A percentile compares a stretch with the other conserved stretches of the same genome.
Conservation (phyloP, 2,329 filamentous ascomycete genomes). For the Penicillium sp. region DNA sequence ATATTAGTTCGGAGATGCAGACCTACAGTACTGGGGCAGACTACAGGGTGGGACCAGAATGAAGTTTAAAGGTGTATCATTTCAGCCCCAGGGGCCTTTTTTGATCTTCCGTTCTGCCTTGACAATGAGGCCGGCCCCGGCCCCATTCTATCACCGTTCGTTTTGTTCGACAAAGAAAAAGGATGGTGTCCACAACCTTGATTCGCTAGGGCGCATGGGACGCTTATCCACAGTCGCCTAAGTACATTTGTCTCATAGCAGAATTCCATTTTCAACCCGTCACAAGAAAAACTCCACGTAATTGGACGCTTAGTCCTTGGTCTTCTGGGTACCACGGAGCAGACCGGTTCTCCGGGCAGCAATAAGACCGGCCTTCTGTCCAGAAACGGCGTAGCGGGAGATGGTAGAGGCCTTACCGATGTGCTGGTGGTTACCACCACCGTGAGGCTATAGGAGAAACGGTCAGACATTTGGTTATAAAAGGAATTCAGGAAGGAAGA, state of each 20-base stretch:
- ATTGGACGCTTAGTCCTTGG: slow-evolving; percentile 78
- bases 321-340: slow-evolving; percentile 99
- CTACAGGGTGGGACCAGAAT: slow-evolving; percentile 5
- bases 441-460: slow-evolving; percentile 63
- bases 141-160: slow-evolving; percentile 29
- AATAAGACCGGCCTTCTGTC: slow-evolving; percentile 99
- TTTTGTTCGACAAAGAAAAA: slow-evolving; percentile 31
- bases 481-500: background rate
- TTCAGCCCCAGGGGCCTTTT: slow-evolving; percentile 23
- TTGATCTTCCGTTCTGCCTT: slow-evolving; percentile 28
- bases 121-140: slow-evolving; percentile 24
- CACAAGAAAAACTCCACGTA: slow-evolving; percentile 60
- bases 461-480: slow-evolving; percentile 17
- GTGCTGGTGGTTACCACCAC: slow-evolving; percentile 99
- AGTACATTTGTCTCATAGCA: slow-evolving; percentile 44
- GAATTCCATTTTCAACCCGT: slow-evolving; percentile 42
- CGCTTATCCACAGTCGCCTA: slow-evolving; percentile 41
- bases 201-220: slow-evolving; percentile 40
- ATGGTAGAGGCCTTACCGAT: slow-evolving; percentile 99
- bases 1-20: background rate
- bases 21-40: background rate
- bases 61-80: slow-evolving; percentile 29
- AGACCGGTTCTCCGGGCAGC: slow-evolving; percentile 99
- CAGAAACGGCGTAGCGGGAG: slow-evolving; percentile 92
- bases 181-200: slow-evolving; percentile 41